A percentile compares a stretch with the other conserved stretches of the same genome.
Evolutionary conservation across 78 protist genomes (phyloP).

Genomic region (Dictyostelium purpureum): DNA sequence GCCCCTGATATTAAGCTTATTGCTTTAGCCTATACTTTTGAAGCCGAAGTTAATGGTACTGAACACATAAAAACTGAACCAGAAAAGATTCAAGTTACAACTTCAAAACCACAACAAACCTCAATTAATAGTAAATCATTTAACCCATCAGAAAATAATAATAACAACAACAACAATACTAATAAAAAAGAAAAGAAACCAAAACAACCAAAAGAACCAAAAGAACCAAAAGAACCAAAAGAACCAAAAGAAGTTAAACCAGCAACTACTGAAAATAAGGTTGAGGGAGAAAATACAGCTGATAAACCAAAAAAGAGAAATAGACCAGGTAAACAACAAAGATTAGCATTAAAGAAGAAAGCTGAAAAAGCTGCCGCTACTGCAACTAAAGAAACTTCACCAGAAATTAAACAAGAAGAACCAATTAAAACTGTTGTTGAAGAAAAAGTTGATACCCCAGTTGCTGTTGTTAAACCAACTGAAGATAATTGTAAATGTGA

Average conservation of each 20-base stretch:
- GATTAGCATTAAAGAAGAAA: too few species aligned
- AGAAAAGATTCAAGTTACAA: neutral
- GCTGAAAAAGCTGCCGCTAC: neutral
- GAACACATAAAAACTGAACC: constrained; percentile 46
- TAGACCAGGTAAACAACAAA: neutral
- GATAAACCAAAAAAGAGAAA: neutral
- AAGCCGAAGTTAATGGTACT: constrained; percentile 70
- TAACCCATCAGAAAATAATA: neutral
- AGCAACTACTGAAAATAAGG: neutral
- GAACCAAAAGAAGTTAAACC: neutral
- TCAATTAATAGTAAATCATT: too few species aligned
- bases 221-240: neutral
- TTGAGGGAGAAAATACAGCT: neutral
- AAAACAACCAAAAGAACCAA: neutral
- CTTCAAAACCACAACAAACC: constrained; percentile 1
- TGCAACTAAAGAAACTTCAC: neutral
- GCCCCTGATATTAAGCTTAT: constrained; percentile 80
- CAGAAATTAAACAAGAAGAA: neutral
- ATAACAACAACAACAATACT: constrained; percentile 1
- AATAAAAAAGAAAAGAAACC: neutral
- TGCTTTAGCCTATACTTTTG: constrained; percentile 84
- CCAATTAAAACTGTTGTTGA: neutral
- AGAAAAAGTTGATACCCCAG: neutral
- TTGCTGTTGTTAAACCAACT: neutral
- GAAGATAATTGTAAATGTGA: neutral